Evolutionary conservation across 2,329 filamentous ascomycete genomes (phyloP).

Genomic region (Sphaerulina vaccinii): DNA sequence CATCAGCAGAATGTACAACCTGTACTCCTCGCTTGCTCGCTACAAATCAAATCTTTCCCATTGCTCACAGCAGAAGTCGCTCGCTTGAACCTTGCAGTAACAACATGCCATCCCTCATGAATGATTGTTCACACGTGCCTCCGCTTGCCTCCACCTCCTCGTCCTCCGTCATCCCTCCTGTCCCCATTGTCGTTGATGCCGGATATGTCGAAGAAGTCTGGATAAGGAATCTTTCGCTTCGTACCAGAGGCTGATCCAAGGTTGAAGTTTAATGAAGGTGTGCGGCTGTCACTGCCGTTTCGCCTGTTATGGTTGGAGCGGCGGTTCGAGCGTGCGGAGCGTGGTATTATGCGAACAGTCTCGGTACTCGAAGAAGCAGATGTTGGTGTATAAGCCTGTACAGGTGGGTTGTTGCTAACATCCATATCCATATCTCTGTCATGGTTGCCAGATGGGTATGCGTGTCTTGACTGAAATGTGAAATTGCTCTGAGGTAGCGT

Average conservation of each 20-base stretch:
- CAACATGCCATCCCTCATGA: background rate
- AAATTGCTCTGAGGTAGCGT: slow-evolving; percentile 56
- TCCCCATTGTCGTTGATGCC: slow-evolving; percentile 49
- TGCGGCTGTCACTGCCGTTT: slow-evolving; percentile 35
- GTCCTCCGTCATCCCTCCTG: slow-evolving; percentile 26
- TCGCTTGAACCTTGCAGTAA: background rate
- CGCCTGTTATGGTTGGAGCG: slow-evolving; percentile 30
- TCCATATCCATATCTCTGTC: slow-evolving; percentile 54
- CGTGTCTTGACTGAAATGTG: slow-evolving; percentile 66
- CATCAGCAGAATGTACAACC: background rate
- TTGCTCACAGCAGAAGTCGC: too few species aligned
- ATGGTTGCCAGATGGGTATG: slow-evolving; percentile 51
- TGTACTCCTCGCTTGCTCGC: background rate
- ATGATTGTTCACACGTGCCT: slow-evolving; percentile 38
- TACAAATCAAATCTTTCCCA: background rate
- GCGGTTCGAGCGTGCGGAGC: slow-evolving; percentile 22
- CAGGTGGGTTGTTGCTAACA: slow-evolving; percentile 12
- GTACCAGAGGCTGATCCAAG: slow-evolving; percentile 65
- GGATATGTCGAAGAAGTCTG: slow-evolving; percentile 72
- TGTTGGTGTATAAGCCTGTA: slow-evolving; percentile 47
- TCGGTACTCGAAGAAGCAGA: slow-evolving; percentile 32
- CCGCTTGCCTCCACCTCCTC: slow-evolving; percentile 36
- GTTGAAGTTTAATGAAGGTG: slow-evolving; percentile 40
- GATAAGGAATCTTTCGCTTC: slow-evolving; percentile 71
- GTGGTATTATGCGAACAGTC: slow-evolving; percentile 32